A percentile compares a stretch with the other conserved stretches of the same genome.
Conservation (phyloP, 169 alveolate species). For the Eimeria mitis region DNA sequence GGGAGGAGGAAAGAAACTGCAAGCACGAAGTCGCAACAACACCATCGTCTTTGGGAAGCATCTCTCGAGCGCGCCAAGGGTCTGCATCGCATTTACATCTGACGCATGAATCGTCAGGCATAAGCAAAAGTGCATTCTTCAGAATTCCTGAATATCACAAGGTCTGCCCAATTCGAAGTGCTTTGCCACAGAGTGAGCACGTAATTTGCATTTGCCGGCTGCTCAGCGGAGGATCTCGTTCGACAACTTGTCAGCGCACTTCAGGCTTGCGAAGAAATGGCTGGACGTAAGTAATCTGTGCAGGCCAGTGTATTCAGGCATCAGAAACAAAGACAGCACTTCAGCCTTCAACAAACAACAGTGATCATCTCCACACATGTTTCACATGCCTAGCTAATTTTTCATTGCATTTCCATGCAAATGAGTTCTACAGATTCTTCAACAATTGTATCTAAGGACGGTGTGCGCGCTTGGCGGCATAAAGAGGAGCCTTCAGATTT, state of each 20-base stretch:
- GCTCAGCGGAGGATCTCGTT: slow-evolving; percentile 44
- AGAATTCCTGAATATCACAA: background rate
- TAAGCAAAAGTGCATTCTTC: background rate
- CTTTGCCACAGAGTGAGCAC: background rate
- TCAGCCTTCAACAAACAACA: background rate
- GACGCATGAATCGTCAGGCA: background rate
- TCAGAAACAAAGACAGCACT: background rate
- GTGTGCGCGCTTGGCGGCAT: slow-evolving; percentile 76
- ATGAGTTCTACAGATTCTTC: slow-evolving; percentile 29
- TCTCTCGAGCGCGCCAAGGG: slow-evolving; percentile 54
- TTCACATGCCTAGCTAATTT: too few relatives aligned
- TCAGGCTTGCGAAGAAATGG: slow-evolving; percentile 64
- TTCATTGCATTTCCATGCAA: background rate
- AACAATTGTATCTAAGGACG: slow-evolving; percentile 70
- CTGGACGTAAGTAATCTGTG: background rate
- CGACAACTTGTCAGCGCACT: slow-evolving; percentile 72
- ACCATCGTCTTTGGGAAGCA: slow-evolving; percentile 19
- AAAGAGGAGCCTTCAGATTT: slow-evolving; percentile 10
- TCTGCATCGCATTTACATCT: background rate
- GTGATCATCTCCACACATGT: background rate
- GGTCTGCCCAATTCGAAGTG: background rate
- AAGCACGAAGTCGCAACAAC: slow-evolving; percentile 8
- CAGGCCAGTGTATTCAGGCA: background rate
- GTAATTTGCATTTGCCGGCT: background rate
- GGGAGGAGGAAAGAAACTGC: slow-evolving; percentile 31